These are phyloP conservation scores for Trichoderma sp. DNA, from an alignment of 2,329 filamentous ascomycete genomes.

Conservation along the genomic window DNA sequence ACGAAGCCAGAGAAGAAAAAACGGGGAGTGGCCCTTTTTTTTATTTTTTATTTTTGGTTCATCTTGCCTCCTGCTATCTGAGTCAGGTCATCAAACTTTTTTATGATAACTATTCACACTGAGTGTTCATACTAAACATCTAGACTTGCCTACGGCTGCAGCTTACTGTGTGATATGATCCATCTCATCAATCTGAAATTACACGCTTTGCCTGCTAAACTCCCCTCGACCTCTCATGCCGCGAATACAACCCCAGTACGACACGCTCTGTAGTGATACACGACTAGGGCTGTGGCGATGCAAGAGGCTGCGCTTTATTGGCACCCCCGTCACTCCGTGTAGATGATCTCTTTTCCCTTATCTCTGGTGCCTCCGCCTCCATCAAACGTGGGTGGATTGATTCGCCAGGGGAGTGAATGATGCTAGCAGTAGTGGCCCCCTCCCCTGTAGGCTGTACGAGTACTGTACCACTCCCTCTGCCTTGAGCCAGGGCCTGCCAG, in stretches of 20 bases:
- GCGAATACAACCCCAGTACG: not conserved
- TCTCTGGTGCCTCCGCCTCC: constrained; percentile 25
- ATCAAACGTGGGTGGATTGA: constrained; percentile 40
- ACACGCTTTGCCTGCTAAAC: not conserved
- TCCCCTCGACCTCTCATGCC: not conserved
- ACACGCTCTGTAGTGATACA: constrained; percentile 8
- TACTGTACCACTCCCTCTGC: not conserved
- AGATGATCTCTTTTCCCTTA: constrained; percentile 26
- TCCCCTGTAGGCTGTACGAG: constrained; percentile 17
- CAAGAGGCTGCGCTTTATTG: constrained; percentile 6
- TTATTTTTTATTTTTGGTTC: not conserved
- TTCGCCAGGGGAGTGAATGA: constrained; percentile 33
- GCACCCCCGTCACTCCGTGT: not conserved
- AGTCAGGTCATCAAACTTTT: not conserved
- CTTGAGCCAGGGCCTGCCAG: constrained; percentile 1
- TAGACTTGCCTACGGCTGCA: not conserved
- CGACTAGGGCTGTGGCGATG: constrained; percentile 25
- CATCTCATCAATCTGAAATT: not conserved
- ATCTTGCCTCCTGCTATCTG: not conserved
- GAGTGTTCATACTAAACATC: not conserved
- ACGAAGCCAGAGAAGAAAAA: constrained; percentile 13
- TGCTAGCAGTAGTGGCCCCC: not conserved
- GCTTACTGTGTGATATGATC: not conserved
- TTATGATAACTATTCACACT: not conserved
- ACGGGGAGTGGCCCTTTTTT: not conserved